Conservation (phyloP, 169 alveolate genomes). For the Sarcocystis neurona region DNA sequence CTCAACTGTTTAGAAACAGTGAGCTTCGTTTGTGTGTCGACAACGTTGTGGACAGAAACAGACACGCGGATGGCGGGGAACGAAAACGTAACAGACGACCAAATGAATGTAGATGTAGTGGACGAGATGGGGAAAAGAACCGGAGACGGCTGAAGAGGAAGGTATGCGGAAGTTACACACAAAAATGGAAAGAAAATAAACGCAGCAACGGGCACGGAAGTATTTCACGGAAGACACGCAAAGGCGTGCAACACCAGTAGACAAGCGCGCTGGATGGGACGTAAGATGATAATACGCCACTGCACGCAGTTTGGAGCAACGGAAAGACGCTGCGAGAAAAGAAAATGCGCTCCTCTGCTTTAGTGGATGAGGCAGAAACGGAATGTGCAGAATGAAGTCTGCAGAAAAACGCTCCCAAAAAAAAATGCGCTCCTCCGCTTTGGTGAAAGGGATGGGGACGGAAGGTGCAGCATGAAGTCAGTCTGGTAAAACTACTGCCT, state of each 20-base stretch:
- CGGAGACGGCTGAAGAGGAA: not conserved
- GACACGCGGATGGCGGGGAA: not conserved
- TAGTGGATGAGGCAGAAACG: no score
- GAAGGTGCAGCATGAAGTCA: no score
- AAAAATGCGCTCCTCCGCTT: no score
- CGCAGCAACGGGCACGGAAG: not conserved
- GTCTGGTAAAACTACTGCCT: no score
- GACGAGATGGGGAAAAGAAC: not conserved
- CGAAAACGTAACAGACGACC: not conserved
- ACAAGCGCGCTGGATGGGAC: not conserved
- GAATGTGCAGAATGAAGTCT: no score
- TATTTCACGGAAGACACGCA: not conserved
- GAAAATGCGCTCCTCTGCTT: no score
- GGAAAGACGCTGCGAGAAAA: no score
- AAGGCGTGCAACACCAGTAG: not conserved
- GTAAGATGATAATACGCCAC: not conserved
- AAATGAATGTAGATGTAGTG: not conserved
- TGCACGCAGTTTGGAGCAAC: not conserved
- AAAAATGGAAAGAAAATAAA: not conserved
- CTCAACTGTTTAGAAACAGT: no score
- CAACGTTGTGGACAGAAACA: not conserved
- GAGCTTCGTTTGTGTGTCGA: no score
- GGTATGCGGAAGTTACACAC: no score
- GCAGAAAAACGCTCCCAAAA: no score
- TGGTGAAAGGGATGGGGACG: no score